Evolutionary conservation across 1,284 basidiomycete genomes (phyloP).

Genomic region (Trichosporon faecale): DNA sequence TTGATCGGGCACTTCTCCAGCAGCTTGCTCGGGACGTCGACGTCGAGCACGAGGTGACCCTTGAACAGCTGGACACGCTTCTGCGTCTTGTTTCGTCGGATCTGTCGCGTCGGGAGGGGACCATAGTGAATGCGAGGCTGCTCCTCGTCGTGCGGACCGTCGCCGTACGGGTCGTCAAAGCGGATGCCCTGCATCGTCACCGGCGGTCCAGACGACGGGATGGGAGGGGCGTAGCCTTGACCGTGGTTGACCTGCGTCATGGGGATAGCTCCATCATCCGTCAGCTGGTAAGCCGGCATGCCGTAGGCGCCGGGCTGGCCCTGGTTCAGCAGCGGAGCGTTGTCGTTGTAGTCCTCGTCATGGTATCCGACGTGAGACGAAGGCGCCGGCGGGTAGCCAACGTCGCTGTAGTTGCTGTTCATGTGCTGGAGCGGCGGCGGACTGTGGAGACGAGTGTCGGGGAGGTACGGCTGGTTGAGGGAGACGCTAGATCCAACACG

Average conservation of each 20-base stretch:
- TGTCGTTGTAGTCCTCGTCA: conserved; percentile 42
- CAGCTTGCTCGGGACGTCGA: conserved; percentile 77
- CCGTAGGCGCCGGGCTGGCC: conserved; percentile 31
- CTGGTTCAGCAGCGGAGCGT: conserved; percentile 39
- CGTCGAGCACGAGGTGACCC: conserved; percentile 85
- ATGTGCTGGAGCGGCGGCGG: conserved; percentile 38
- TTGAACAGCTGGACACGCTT: conserved; percentile 84
- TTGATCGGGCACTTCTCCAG: conserved; percentile 71
- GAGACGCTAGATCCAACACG: background rate
- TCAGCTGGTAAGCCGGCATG: background rate
- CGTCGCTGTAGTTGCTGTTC: background rate
- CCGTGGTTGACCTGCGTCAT: conserved; percentile 1
- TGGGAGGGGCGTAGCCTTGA: conserved; percentile 16
- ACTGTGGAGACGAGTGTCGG: conserved; percentile 35
- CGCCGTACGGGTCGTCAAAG: conserved; percentile 22
- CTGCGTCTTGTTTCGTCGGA: conserved; percentile 82
- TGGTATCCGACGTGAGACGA: conserved; percentile 11
- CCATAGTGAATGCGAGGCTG: conserved; percentile 62
- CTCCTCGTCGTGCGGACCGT: conserved; percentile 34
- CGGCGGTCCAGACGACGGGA: background rate
- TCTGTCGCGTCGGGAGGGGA: conserved; percentile 76
- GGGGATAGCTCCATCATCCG: background rate
- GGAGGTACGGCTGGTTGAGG: conserved; percentile 23
- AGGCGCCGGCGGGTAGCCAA: conserved; percentile 7
- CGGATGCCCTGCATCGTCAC: conserved; percentile 6